A percentile compares a stretch with the other conserved stretches of the same genome.
These are phyloP conservation scores for Pelargonium fulgidum DNA, from an alignment of 441 rosid genomes.

Conservation along the genomic window DNA sequence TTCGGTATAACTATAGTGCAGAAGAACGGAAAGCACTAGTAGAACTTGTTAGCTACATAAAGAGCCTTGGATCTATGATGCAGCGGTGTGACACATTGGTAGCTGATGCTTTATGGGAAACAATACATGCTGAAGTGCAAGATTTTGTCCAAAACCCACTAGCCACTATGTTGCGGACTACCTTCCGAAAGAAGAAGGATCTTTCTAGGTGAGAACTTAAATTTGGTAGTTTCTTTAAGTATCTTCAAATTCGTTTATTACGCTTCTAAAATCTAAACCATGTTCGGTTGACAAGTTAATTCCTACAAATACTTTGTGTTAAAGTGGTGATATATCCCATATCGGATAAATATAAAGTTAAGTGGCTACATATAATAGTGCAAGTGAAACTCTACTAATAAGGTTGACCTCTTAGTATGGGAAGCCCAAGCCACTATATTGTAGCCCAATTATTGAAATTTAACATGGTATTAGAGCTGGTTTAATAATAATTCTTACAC, in stretches of 20 bases:
- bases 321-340: too few species aligned
- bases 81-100: constrained; percentile 86
- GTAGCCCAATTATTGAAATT: too few species aligned
- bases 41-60: constrained; percentile 93
- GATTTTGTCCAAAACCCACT: constrained; percentile 96
- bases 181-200: constrained; percentile 92
- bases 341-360: too few species aligned
- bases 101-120: constrained; percentile 99
- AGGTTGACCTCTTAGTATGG: too few species aligned
- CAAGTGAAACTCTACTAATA: too few species aligned
- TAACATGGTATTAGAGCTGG: too few species aligned
- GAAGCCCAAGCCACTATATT: too few species aligned
- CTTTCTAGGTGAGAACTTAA: constrained; percentile 62
- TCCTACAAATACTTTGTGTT: background rate
- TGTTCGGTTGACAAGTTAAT: background rate
- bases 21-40: constrained; percentile 95
- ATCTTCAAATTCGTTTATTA: background rate
- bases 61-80: constrained; percentile 91
- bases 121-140: constrained; percentile 98
- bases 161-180: constrained; percentile 93
- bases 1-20: constrained; percentile 78
- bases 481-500: too few species aligned
- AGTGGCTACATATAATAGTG: too few species aligned
- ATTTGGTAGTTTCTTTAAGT: constrained; percentile 10
- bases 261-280: background rate